Conservation (phyloP, 345 rosid genomes). For the Populus davidiana region DNA sequence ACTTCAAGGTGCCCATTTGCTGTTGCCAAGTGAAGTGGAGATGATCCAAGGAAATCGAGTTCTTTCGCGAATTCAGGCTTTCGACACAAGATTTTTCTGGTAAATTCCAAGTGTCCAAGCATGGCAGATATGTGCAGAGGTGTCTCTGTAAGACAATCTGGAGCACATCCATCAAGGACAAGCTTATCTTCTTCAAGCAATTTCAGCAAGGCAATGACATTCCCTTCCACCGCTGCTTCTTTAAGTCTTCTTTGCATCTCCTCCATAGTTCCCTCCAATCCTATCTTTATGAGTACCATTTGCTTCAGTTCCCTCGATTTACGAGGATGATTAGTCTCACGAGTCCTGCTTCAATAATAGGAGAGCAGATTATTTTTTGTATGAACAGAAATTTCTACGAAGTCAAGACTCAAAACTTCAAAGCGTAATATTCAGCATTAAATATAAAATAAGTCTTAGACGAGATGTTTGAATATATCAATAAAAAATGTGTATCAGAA, state of each 20-base stretch:
- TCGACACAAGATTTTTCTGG: neutral
- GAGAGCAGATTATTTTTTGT: too few relatives aligned
- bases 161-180: neutral
- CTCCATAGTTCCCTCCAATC: neutral
- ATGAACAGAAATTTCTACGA: too few relatives aligned
- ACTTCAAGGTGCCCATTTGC: slow-evolving; percentile 11
- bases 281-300: neutral
- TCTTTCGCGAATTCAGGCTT: slow-evolving; percentile 6
- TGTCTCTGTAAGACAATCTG: neutral
- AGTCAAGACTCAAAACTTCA: too few relatives aligned
- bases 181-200: slow-evolving; percentile 4
- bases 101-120: slow-evolving; percentile 15
- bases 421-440: too few relatives aligned
- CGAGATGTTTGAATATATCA: too few relatives aligned
- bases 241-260: neutral
- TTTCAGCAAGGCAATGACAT: neutral
- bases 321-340: too few relatives aligned
- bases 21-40: slow-evolving; percentile 17
- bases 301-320: too few relatives aligned
- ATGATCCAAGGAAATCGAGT: neutral
- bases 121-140: slow-evolving; percentile 14
- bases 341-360: too few relatives aligned
- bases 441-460: too few relatives aligned
- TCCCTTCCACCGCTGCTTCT: neutral
- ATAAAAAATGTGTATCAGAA: too few relatives aligned